These are phyloP conservation scores for Hypoxylon sp. DNA, from an alignment of 2,329 filamentous ascomycete genomes.

Conservation along the genomic window DNA sequence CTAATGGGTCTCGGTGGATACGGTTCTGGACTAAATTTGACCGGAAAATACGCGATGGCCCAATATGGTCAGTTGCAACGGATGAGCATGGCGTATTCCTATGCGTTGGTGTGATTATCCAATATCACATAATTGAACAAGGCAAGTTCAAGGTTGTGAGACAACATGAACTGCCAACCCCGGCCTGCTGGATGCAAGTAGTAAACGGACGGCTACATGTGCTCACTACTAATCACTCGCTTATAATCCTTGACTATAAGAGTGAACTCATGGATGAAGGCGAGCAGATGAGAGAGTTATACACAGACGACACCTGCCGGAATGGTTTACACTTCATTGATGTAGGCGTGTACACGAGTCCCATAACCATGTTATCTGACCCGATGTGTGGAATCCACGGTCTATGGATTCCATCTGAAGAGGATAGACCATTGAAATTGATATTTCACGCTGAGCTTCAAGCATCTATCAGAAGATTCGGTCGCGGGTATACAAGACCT, in stretches of 20 bases:
- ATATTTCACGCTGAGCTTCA: conserved; percentile 72
- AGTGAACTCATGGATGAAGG: conserved; percentile 56
- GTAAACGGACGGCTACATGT: conserved; percentile 65
- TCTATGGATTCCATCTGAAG: conserved; percentile 65
- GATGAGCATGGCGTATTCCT: conserved; percentile 71
- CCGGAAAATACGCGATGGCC: conserved; percentile 58
- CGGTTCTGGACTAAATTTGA: conserved; percentile 69
- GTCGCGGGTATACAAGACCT: conserved; percentile 67
- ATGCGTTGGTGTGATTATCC: conserved; percentile 67
- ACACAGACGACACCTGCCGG: conserved; percentile 64
- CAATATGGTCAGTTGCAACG: conserved; percentile 71
- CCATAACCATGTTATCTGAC: conserved; percentile 65
- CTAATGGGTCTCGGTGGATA: conserved; percentile 56
- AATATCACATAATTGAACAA: conserved; percentile 71
- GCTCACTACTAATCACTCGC: conserved; percentile 68
- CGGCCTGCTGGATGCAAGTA: conserved; percentile 65
- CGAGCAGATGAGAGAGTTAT: conserved; percentile 58
- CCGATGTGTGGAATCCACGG: conserved; percentile 64
- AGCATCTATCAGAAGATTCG: conserved; percentile 70
- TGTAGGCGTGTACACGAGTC: conserved; percentile 52
- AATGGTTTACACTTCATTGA: conserved; percentile 64
- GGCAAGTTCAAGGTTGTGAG: conserved; percentile 67
- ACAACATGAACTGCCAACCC: conserved; percentile 66
- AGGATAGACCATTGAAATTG: conserved; percentile 60
- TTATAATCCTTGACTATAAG: conserved; percentile 68